Base-by-base conservation (phyloP, 257 asterid genomes). In the Leonotis leonurus region DNA sequence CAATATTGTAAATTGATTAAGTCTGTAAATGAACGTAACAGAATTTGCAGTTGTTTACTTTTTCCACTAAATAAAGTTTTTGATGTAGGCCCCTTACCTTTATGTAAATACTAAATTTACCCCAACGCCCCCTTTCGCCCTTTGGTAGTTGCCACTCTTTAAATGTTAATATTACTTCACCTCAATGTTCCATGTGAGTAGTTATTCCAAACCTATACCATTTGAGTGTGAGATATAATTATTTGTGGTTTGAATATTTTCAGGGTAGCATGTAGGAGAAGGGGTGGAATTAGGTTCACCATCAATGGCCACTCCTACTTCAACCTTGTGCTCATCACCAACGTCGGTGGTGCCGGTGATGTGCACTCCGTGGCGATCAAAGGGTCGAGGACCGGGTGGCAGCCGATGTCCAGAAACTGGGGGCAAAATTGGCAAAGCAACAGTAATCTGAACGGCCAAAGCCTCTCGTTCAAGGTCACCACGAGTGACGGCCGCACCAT, bases 391-490 rank as follows among this genome's bases (percentile, higher is more conserved):
- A 83, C 88, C 4, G 75, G 76, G 8, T 90, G 97, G 97, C 95
- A 85, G 51, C 68, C 83, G 3, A 81, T 89, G 97, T 83, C 95
- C 4, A 83, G 97, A 66, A 89, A 89, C 72, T 89, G 95, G 97
- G 97, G 97, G 0, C 94, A 86, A 16, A 89, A 89, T 40, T 89
- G 97, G 97, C 95, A 89, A 35, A 89, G 84, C 87, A 90, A 87
- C 65, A 30, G 60, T 0, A 30, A 85, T 25, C 92, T 90, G 62
- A 79, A 90, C 62, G 95, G 97, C 5, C 97, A 90, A 32, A 74
- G 84, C 62, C 88, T 90, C 64, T 85, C 97, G 6, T 90, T 90
- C 40, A 90, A 87, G 82, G 88, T 90, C 56, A 85, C 89, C 2
- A 80, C 95, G 0, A 78, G 97, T 65, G 92, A 90, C 44, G 97